Evolutionary conservation across 441 rosid genomes (phyloP).

Genomic region (Croton laevigatus): DNA sequence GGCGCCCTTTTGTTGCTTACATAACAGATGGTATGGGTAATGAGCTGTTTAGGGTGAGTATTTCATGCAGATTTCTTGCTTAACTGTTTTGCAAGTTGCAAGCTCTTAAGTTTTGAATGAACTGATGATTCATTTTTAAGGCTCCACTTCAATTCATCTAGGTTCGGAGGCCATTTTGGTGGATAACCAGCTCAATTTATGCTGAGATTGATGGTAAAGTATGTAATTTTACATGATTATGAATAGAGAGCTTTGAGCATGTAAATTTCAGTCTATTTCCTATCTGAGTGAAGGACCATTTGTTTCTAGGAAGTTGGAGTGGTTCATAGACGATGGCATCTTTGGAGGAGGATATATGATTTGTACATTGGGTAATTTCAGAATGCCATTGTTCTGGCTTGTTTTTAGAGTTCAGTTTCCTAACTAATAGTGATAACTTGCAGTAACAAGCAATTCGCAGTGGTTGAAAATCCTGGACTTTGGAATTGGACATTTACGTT

Average conservation of each 20-base stretch:
- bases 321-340: constrained; percentile 96
- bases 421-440: constrained; percentile 17
- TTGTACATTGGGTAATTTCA: constrained; percentile 77
- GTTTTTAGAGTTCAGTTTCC: neutral
- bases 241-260: constrained; percentile 8
- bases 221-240: constrained; percentile 26
- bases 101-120: constrained; percentile 20
- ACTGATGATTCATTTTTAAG: constrained; percentile 28
- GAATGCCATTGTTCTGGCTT: constrained; percentile 4
- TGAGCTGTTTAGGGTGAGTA: constrained; percentile 78
- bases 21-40: constrained; percentile 71
- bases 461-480: constrained; percentile 90
- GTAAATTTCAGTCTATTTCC: constrained; percentile 13
- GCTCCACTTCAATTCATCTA: constrained; percentile 32
- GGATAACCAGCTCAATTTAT: constrained; percentile 94
- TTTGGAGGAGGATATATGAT: constrained; percentile 96
- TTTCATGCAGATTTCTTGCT: constrained; percentile 14
- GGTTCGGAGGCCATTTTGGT: constrained; percentile 98
- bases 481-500: constrained; percentile 98
- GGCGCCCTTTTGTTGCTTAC: constrained; percentile 90
- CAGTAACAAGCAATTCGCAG: constrained; percentile 88
- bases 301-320: constrained; percentile 77
- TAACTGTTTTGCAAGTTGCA: constrained; percentile 13
- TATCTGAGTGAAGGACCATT: constrained; percentile 11
- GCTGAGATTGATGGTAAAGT: constrained; percentile 90